These are phyloP conservation scores for Cercospora beticola DNA, from an alignment of 2,329 filamentous ascomycete genomes.

Conservation along the genomic window DNA sequence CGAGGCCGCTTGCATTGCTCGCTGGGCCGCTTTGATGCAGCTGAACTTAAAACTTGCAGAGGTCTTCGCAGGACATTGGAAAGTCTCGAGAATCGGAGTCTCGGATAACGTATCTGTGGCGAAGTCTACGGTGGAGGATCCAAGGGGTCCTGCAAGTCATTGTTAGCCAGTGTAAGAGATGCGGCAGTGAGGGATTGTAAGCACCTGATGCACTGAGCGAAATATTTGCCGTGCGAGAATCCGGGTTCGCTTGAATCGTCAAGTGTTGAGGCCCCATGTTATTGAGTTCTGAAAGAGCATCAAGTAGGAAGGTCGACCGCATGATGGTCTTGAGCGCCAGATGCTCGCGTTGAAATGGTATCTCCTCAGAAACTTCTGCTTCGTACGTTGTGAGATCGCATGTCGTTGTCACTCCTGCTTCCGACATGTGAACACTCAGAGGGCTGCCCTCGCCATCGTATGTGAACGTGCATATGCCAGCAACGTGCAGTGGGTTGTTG, in stretches of 20 bases:
- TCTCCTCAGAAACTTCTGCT: slow-evolving; percentile 60
- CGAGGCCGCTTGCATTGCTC: slow-evolving; percentile 88
- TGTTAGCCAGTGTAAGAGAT: background rate
- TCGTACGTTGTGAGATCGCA: slow-evolving; percentile 85
- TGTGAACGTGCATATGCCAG: slow-evolving; percentile 79
- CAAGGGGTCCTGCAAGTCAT: slow-evolving; percentile 49
- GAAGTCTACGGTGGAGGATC: slow-evolving; percentile 62
- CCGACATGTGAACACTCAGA: slow-evolving; percentile 81
- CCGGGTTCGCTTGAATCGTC: slow-evolving; percentile 52
- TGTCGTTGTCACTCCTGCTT: slow-evolving; percentile 81
- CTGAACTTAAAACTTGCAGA: slow-evolving; percentile 81
- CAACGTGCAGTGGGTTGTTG: slow-evolving; percentile 77
- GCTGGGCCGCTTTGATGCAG: slow-evolving; percentile 77
- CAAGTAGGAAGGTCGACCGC: slow-evolving; percentile 70
- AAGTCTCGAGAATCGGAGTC: slow-evolving; percentile 66
- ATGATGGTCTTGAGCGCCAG: slow-evolving; percentile 93
- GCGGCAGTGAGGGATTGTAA: background rate
- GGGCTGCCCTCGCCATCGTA: slow-evolving; percentile 74
- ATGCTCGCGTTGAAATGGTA: slow-evolving; percentile 80
- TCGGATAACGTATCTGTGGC: slow-evolving; percentile 36
- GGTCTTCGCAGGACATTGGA: slow-evolving; percentile 59
- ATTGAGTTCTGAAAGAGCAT: slow-evolving; percentile 67
- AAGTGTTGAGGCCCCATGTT: slow-evolving; percentile 60
- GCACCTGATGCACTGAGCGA: slow-evolving; percentile 63
- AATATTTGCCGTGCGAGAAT: slow-evolving; percentile 53